Evolutionary conservation across 1,284 basidiomycete species (phyloP), one percentile per base, ranked within the genome.

Genomic region (Ustilago bromivora): DNA sequence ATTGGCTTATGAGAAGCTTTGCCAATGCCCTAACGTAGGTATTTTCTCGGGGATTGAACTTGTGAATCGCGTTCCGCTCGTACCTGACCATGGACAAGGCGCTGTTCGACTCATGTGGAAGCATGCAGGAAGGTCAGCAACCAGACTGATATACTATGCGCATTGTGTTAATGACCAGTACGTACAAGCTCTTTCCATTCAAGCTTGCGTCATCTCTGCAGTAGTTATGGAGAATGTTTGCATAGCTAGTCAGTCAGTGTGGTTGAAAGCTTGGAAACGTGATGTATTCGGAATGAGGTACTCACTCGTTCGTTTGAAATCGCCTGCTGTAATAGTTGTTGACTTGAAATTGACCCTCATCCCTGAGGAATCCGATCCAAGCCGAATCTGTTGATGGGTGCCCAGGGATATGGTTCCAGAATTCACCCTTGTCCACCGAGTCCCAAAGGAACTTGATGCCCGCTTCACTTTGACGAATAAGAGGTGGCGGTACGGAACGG

Each of bases 401-500:
- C 4, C 2, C 31, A 6, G 57, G 57, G 17, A 58, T 41, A 5
- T 4, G 4, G 10, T 35, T 47, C 2, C 28, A 32, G 43, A 58
- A 15, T 40, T 17, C 17, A 34, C 57, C 57, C 9, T 46, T 5
- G 3, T 58, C 31, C 12, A 49, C 43, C 32, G 32, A n/a, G 38
- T 53, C 31, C 59, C 59, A 54, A 32, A 60, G 57, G 17, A 38
- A 36, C 35, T 23, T 46, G 35, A 60, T 23, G 32, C 19, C 46
- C 17, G 49, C 34, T 38, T 60, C 57, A 36, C 57, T 52, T 4
- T 38, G 2, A 8, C 4, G 4, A n/a, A 53, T 53, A 31, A 53
- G 5, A 12, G 28, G n/a, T 5, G 47, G 47, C 6, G 4, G 10
- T 28, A 28, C 6, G 19, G 47, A 11, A 17, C 12, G 19, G 7